A percentile compares a stretch with the other conserved stretches of the same genome.
These are phyloP conservation scores for Rhizoclosmatium sp. DNA, from an alignment of 192 early-diverging fungal genomes.

Conservation along the genomic window DNA sequence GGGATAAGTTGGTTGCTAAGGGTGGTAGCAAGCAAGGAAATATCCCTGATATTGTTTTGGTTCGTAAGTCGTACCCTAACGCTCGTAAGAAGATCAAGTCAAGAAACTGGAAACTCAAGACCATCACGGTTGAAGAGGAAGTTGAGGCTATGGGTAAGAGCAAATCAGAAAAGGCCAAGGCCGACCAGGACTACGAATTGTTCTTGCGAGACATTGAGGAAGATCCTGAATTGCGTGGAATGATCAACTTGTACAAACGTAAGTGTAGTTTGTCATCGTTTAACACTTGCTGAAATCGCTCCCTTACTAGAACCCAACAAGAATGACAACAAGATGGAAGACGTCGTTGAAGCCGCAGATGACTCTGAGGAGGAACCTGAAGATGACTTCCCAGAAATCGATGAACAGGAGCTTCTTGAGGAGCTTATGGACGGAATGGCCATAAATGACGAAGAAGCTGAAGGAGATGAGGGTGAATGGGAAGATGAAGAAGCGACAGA, in stretches of 20 bases:
- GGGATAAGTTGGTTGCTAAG: constrained; percentile 61
- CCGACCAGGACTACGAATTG: constrained; percentile 90
- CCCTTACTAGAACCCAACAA: background rate
- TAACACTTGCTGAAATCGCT: constrained; percentile 2
- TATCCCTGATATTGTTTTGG: constrained; percentile 89
- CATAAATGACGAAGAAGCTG: constrained; percentile 63
- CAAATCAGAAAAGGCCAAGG: constrained; percentile 74
- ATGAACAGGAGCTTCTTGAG: constrained; percentile 92
- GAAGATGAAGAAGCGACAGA: background rate
- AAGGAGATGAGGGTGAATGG: background rate
- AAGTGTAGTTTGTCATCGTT: constrained; percentile 20
- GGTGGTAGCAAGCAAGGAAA: constrained; percentile 45
- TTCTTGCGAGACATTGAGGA: constrained; percentile 99
- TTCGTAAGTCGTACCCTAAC: constrained; percentile 91
- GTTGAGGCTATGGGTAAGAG: constrained; percentile 72
- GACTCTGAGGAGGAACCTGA: constrained; percentile 79
- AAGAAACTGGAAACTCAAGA: constrained; percentile 92
- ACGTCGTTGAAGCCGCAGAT: constrained; percentile 51
- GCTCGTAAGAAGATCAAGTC: constrained; percentile 84
- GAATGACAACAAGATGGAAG: constrained; percentile 50
- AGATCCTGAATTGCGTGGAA: constrained; percentile 93
- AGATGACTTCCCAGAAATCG: constrained; percentile 92
- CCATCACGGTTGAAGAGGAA: constrained; percentile 87
- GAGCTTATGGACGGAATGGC: constrained; percentile 76
- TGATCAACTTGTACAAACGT: constrained; percentile 92